A percentile compares a stretch with the other conserved stretches of the same genome.
phyloP scores from a whole-genome alignment of 139 green algal species.

The Chlamydomonas schloesseri region DNA sequence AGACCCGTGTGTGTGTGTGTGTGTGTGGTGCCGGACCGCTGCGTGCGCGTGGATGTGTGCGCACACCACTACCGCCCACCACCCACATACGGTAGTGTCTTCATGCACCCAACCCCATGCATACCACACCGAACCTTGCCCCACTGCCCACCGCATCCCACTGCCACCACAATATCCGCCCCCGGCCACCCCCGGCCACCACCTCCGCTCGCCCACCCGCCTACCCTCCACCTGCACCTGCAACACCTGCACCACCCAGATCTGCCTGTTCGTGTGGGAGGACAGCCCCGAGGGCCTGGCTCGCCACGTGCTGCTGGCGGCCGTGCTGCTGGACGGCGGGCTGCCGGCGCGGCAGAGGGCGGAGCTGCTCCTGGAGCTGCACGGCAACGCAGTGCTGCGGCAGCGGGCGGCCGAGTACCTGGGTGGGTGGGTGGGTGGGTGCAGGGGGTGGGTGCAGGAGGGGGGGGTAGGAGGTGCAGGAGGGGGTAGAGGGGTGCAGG shows the following conservation, averaged over 20 bases:
- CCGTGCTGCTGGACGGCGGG: slow-evolving; percentile 66
- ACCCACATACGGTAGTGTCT: no score
- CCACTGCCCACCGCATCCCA: no score
- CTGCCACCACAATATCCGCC: no score
- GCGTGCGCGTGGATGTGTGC: no score
- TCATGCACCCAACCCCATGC: neutral
- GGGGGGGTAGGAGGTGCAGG: neutral
- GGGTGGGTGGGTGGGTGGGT: slow-evolving; percentile 44
- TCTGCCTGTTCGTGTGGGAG: slow-evolving; percentile 78
- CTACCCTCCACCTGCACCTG: neutral
- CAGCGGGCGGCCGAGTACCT: slow-evolving; percentile 66
- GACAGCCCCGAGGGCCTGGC: slow-evolving; percentile 72
- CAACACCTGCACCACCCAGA: neutral
- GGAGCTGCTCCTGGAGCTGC: slow-evolving; percentile 78
- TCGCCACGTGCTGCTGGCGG: slow-evolving; percentile 76
- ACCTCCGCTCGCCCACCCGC: no score
- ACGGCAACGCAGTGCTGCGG: slow-evolving; percentile 73
- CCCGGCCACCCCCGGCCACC: no score
- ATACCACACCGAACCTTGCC: no score
- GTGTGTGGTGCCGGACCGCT: no score
- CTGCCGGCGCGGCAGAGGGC: slow-evolving; percentile 51
- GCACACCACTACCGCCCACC: no score
- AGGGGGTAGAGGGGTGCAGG: neutral
- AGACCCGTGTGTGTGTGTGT: no score
- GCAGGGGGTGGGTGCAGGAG: neutral